These are phyloP conservation scores for Coffea humblotiana DNA, from an alignment of 305 asterid genomes.

Conservation along the genomic window DNA sequence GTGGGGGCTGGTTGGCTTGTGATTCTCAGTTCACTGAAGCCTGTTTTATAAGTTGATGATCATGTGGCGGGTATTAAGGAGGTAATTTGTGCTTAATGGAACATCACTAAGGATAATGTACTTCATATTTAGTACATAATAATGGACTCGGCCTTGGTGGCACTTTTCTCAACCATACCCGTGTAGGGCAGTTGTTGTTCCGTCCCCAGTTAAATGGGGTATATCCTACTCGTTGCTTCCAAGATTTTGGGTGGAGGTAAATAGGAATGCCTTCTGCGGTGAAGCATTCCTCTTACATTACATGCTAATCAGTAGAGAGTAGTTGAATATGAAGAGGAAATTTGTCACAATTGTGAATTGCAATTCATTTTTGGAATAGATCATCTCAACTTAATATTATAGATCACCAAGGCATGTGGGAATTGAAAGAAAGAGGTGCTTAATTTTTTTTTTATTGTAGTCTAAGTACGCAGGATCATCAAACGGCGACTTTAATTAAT, in stretches of 20 bases:
- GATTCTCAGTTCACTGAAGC: conserved; percentile 18
- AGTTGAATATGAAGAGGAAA: too few relatives aligned
- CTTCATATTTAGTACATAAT: not conserved
- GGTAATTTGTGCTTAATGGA: not conserved
- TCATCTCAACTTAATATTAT: not conserved
- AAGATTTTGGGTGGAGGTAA: not conserved
- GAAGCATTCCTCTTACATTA: not conserved
- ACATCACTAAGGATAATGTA: not conserved
- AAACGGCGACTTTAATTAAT: not conserved
- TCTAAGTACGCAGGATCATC: not conserved
- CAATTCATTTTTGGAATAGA: not conserved
- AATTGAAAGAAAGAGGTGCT: not conserved
- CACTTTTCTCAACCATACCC: conserved; percentile 20
- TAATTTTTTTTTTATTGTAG: not conserved
- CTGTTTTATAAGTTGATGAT: conserved; percentile 15
- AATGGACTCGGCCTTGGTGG: conserved; percentile 20
- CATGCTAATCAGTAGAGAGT: not conserved
- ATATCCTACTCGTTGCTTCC: not conserved
- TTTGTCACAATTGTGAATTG: not conserved
- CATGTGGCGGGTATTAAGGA: conserved; percentile 17
- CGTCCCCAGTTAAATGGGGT: conserved; percentile 1
- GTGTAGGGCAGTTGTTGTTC: conserved; percentile 12
- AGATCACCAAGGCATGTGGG: too few relatives aligned
- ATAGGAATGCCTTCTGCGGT: not conserved
- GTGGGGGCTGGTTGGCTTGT: conserved; percentile 31